These are phyloP conservation scores for Viola odorata DNA, from an alignment of 345 rosid genomes.

Conservation along the genomic window DNA sequence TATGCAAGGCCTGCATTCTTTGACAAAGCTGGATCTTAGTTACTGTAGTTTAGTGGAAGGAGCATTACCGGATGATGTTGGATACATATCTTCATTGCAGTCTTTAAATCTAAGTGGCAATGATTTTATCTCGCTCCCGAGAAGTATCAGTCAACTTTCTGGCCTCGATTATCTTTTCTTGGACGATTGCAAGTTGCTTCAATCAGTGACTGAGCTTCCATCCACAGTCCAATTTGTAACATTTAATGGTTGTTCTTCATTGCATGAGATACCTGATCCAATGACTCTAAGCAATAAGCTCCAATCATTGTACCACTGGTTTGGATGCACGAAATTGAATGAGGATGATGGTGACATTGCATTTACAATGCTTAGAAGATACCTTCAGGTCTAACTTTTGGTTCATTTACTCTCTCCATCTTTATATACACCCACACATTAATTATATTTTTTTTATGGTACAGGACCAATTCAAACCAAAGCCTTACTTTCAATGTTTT, in stretches of 20 bases:
- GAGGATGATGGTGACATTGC: not conserved
- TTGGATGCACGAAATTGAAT: conserved; percentile 5
- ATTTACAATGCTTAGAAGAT: not conserved
- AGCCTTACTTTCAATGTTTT: conserved; percentile 1
- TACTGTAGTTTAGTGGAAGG: conserved; percentile 10
- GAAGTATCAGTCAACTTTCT: conserved; percentile 1
- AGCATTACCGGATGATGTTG: not conserved
- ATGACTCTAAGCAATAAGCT: not conserved
- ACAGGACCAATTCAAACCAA: not conserved
- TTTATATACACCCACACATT: not conserved
- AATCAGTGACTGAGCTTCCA: conserved; percentile 10
- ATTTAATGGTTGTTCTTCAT: conserved; percentile 8
- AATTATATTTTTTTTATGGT: not conserved
- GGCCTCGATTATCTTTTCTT: conserved; percentile 5
- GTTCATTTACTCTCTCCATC: too few relatives aligned
- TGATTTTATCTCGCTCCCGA: not conserved
- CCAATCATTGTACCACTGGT: not conserved
- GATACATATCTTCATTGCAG: conserved; percentile 3
- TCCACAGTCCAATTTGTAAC: not conserved
- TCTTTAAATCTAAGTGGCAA: conserved; percentile 10
- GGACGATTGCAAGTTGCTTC: conserved; percentile 13
- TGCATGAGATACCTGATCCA: conserved; percentile 7
- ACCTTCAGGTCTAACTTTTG: not conserved
- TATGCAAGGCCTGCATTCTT: conserved; percentile 3
- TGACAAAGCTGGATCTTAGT: conserved; percentile 6